These are phyloP conservation scores for Spiromastix sp. DNA, from an alignment of 2,329 filamentous ascomycete species.

Conservation along the genomic window DNA sequence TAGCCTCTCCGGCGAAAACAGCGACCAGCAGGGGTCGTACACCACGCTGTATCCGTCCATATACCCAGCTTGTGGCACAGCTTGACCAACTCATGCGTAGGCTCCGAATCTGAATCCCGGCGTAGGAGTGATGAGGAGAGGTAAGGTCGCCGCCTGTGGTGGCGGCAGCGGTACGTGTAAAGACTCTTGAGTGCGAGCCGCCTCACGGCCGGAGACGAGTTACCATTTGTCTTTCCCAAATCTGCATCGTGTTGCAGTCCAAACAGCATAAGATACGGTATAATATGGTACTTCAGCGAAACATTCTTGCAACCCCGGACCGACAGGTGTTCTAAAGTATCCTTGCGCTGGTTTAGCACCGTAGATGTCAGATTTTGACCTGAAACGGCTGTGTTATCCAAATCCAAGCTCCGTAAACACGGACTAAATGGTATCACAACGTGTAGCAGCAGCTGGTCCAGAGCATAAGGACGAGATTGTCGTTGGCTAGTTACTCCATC, in stretches of 20 bases:
- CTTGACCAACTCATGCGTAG: constrained; percentile 49
- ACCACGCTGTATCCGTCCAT: constrained; percentile 54
- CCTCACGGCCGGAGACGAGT: constrained; percentile 22
- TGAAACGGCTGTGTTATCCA: constrained; percentile 52
- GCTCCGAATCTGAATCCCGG: constrained; percentile 50
- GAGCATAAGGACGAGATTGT: constrained; percentile 47
- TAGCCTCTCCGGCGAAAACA: constrained; percentile 48
- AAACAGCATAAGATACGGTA: constrained; percentile 45
- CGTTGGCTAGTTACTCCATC: constrained; percentile 27
- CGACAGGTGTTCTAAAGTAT: constrained; percentile 48
- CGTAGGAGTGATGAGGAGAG: constrained; percentile 44
- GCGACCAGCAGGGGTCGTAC: constrained; percentile 46
- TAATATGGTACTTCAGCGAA: constrained; percentile 54
- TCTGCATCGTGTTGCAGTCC: constrained; percentile 34
- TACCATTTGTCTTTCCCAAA: constrained; percentile 30
- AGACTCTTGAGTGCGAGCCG: constrained; percentile 47
- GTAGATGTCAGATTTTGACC: constrained; percentile 46
- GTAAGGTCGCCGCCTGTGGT: constrained; percentile 50
- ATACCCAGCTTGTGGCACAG: constrained; percentile 49
- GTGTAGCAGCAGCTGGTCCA: constrained; percentile 47
- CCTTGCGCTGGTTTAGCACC: constrained; percentile 43
- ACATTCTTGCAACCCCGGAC: constrained; percentile 55
- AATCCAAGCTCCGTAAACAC: constrained; percentile 45
- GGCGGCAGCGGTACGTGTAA: constrained; percentile 53
- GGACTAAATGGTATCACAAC: constrained; percentile 47